Evolutionary conservation across 1,284 basidiomycete species (phyloP), one percentile per base, ranked within the genome.

Genomic region (Irpex rosettiformis): DNA sequence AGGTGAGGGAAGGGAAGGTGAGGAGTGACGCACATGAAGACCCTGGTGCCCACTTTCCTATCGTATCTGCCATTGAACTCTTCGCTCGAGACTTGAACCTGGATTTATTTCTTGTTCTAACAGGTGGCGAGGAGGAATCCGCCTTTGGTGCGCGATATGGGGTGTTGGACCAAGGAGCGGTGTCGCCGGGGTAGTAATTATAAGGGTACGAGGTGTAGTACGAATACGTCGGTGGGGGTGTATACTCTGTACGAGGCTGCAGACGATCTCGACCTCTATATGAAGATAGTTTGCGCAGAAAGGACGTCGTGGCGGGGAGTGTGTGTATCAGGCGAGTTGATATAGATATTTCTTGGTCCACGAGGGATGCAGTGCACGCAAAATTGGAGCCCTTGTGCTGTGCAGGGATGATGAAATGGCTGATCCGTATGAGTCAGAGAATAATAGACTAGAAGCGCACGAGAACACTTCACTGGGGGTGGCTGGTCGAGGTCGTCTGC

Each of bases 21-120:
- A 16, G 16, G 33, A 6, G 30, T 18, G n/a, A 66, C 69, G 53
- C 53, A 71, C 69, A 71, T 33, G 62, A 61, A n/a, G 60, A 62
- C 27, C 70, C 70, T 6, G 70, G 63, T 37, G 69, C 65, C 70
- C 70, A 71, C 61, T 68, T 69, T 22, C 64, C 64, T 37, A 71
- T 64, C 10, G 66, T 63, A 58, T 69, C 69, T 24, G 61, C 61
- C 68, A 69, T 37, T 37, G 10, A 11, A 37, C 33, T 37, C 33
- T 28, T 51, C 21, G 43, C 21, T 45, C 18, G 3, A 51, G 8
- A 51, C 25, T 24, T 54, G 49, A 18, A 25, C 49, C 27, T 10
- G 16, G 16, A 22, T 52, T n/a, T n/a, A n/a, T n/a, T n/a, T n/a
- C n/a, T n/a, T n/a, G n/a, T n/a, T n/a, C n/a, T n/a, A n/a, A n/a